These are phyloP conservation scores for Elsinoe perseae DNA, from an alignment of 2,329 filamentous ascomycete genomes.

Conservation along the genomic window DNA sequence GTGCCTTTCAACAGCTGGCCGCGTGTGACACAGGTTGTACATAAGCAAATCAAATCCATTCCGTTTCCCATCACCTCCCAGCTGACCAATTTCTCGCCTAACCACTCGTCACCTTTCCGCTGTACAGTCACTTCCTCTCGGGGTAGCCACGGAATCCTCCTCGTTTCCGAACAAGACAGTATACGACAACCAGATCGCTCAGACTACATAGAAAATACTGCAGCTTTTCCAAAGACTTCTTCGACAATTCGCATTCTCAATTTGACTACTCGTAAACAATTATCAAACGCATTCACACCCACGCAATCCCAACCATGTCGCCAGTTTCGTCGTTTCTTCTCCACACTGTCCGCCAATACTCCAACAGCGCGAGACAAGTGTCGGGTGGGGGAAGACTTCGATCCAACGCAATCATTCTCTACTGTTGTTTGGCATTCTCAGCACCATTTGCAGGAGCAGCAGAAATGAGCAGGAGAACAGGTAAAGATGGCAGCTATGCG, in stretches of 20 bases:
- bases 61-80: neutral
- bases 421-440: slow-evolving; percentile 30
- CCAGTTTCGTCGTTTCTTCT: slow-evolving; percentile 20
- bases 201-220: neutral
- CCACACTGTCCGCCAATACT: slow-evolving; percentile 25
- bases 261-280: neutral
- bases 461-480: slow-evolving; percentile 26
- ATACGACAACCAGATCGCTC: neutral
- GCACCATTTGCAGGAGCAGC: slow-evolving; percentile 30
- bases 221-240: neutral
- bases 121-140: neutral
- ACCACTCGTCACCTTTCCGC: neutral
- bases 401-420: slow-evolving; percentile 25
- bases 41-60: slow-evolving; percentile 13
- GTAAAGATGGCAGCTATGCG: slow-evolving; percentile 27
- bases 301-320: neutral
- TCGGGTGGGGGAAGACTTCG: slow-evolving; percentile 23
- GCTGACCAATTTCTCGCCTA: neutral
- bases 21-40: neutral
- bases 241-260: too few relatives aligned
- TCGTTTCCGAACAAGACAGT: slow-evolving; percentile 8
- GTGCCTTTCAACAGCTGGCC: neutral
- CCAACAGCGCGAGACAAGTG: slow-evolving; percentile 21
- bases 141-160: neutral
- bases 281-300: neutral